phyloP scores from a whole-genome alignment of 2,329 filamentous ascomycete species.

The Fusarium bulbicola region DNA sequence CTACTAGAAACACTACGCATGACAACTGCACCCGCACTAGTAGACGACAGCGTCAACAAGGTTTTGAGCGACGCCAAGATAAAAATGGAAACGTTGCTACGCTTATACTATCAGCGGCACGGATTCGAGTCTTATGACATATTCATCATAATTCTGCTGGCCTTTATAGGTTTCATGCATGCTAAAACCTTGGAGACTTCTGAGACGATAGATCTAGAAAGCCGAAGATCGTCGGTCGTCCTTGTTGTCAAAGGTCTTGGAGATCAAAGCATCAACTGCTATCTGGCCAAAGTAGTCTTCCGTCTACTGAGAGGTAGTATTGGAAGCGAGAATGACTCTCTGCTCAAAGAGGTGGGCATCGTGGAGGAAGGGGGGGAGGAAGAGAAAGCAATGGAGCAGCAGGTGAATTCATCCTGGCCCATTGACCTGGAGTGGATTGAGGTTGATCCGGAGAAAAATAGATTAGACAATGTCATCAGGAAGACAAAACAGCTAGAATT shows the following conservation, averaged over 20 bases:
- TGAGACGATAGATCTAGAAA: background rate
- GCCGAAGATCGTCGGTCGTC: rapidly evolving
- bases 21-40: background rate
- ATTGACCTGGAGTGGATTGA: background rate
- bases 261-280: background rate
- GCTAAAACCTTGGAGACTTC: rapidly evolving
- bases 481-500: background rate
- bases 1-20: background rate
- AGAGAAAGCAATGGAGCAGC: background rate
- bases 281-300: background rate
- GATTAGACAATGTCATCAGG: background rate
- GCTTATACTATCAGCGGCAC: background rate
- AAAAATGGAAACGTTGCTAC: background rate
- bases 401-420: background rate
- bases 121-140: background rate
- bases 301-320: background rate
- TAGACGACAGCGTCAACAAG: background rate
- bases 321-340: rapidly evolving
- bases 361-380: background rate
- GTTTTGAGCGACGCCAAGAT: background rate
- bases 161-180: background rate
- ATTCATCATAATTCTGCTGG: rapidly evolving
- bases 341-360: rapidly evolving
- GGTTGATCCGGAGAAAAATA: background rate
- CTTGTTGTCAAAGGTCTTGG: background rate